A percentile compares a stretch with the other conserved stretches of the same genome.
Conservation (phyloP, 805 yeast species). For the Lipomyces starkeyi region DNA sequence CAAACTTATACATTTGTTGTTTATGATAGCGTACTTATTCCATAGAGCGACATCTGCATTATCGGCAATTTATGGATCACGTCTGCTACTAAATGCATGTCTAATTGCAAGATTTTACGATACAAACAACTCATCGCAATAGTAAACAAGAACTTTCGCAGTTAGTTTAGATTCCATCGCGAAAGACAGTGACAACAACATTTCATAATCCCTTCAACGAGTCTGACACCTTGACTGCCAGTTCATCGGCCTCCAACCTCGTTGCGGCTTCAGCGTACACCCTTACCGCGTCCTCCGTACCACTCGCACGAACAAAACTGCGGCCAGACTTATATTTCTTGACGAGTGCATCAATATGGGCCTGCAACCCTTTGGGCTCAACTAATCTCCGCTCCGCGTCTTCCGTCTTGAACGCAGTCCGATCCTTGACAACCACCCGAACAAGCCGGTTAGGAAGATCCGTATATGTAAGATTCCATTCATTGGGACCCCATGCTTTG, state of each 20-base stretch:
- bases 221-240: constrained; percentile 48
- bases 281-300: constrained; percentile 97
- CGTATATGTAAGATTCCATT: constrained; percentile 77
- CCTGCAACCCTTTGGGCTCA: constrained; percentile 80
- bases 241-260: constrained; percentile 53
- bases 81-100: too few species aligned
- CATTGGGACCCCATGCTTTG: constrained; percentile 62
- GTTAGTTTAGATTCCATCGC: not conserved
- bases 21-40: too few species aligned
- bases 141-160: not conserved
- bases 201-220: constrained; percentile 35
- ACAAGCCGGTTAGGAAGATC: constrained; percentile 87
- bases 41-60: too few species aligned
- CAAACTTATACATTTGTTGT: too few species aligned
- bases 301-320: constrained; percentile 94
- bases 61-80: too few species aligned
- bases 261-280: constrained; percentile 88
- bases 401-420: constrained; percentile 78
- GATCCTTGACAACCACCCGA: constrained; percentile 82
- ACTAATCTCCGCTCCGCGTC: constrained; percentile 86
- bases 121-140: not conserved
- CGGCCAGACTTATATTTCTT: constrained; percentile 65
- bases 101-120: too few species aligned
- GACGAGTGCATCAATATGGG: constrained; percentile 69
- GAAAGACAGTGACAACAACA: not conserved